Conservation (phyloP, 2,329 filamentous ascomycete genomes). For the Meredithiella fracta region DNA sequence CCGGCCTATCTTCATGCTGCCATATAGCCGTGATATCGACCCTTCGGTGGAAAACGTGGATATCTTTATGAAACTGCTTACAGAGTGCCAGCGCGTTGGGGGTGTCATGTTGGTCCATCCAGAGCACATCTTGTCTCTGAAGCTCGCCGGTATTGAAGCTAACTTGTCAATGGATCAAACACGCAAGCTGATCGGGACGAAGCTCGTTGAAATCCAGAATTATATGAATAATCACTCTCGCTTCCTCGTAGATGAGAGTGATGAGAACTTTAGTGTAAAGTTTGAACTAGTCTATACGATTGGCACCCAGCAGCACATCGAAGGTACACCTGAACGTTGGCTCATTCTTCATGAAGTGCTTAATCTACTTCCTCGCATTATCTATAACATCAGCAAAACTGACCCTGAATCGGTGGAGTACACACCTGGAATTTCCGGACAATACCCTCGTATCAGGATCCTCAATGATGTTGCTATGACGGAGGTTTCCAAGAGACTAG, state of each 20-base stretch:
- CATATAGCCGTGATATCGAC: conserved; percentile 36
- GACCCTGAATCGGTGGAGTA: conserved; percentile 29
- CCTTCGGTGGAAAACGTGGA: conserved; percentile 22
- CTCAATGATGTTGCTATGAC: conserved; percentile 22
- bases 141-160: conserved; percentile 41
- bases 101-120: conserved; percentile 46
- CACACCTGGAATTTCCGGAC: conserved; percentile 18
- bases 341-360: conserved; percentile 36
- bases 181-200: conserved; percentile 19
- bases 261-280: conserved; percentile 43
- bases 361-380: conserved; percentile 23
- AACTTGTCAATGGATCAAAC: conserved; percentile 14
- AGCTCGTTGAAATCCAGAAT: conserved; percentile 26
- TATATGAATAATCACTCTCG: conserved; percentile 29
- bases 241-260: conserved; percentile 49
- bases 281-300: conserved; percentile 50
- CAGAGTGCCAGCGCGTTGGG: conserved; percentile 30
- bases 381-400: conserved; percentile 18
- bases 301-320: conserved; percentile 32
- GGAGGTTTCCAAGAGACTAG: conserved; percentile 18
- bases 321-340: conserved; percentile 42
- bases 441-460: conserved; percentile 34
- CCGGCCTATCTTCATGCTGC: conserved; percentile 38
- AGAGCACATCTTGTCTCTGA: conserved; percentile 46
- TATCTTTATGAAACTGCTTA: conserved; percentile 20